These are phyloP conservation scores for Pseudocercospora fuligena DNA, from an alignment of 2,329 filamentous ascomycete genomes.

Conservation along the genomic window DNA sequence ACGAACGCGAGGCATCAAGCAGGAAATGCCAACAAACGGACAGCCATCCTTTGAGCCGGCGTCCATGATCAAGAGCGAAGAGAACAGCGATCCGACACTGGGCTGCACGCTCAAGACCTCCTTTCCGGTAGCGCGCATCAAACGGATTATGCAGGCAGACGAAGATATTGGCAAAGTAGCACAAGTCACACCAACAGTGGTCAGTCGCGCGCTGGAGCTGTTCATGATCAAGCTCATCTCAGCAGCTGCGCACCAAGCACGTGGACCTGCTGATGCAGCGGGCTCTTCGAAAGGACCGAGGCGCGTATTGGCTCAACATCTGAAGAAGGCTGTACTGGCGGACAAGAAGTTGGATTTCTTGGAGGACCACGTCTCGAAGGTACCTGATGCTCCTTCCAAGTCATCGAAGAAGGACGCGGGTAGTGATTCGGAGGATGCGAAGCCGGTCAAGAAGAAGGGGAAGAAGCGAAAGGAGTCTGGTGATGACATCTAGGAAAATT, in stretches of 20 bases:
- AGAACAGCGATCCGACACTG: constrained; percentile 39
- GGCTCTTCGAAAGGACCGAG: constrained; percentile 62
- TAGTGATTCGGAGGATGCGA: constrained; percentile 37
- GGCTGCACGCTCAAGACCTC: constrained; percentile 85
- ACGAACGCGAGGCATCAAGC: constrained; percentile 28
- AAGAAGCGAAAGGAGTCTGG: constrained; percentile 37
- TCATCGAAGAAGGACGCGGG: constrained; percentile 43
- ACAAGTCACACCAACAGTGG: constrained; percentile 94
- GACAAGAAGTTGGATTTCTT: constrained; percentile 96
- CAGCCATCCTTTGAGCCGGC: constrained; percentile 13
- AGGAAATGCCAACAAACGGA: constrained; percentile 24
- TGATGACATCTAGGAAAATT: constrained; percentile 33
- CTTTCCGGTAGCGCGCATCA: constrained; percentile 96
- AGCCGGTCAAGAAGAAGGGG: constrained; percentile 29
- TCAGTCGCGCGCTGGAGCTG: constrained; percentile 84
- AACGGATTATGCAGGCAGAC: constrained; percentile 98
- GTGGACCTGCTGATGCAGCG: constrained; percentile 38
- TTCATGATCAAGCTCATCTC: constrained; percentile 96
- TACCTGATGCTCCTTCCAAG: constrained; percentile 67
- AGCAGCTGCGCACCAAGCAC: constrained; percentile 83
- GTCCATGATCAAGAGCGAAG: constrained; percentile 28
- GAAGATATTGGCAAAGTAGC: constrained; percentile 98
- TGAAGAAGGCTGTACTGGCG: constrained; percentile 86
- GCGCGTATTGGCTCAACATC: constrained; percentile 84
- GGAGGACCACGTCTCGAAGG: constrained; percentile 84